phyloP scores from a whole-genome alignment of 2,329 filamentous ascomycete species.

The Dactylellina parvicollis region DNA sequence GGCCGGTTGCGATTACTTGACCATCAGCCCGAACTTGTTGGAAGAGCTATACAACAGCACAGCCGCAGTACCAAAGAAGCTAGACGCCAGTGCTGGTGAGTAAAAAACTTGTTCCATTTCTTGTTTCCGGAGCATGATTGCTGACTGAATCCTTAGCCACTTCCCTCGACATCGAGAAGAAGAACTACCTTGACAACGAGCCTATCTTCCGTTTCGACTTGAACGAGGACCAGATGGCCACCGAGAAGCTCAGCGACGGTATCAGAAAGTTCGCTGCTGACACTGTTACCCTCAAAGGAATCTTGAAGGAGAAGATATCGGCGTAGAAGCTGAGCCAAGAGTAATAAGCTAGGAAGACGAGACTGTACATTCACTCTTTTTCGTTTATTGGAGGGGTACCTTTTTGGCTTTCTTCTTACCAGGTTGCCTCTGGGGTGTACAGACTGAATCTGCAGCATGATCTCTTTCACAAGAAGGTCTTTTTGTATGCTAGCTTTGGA shows the following conservation, averaged over 20 bases:
- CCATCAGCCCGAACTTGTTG: conserved; percentile 95
- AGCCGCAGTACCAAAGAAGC: conserved; percentile 88
- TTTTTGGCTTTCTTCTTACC: not conserved
- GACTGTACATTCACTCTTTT: not conserved
- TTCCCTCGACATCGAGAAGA: conserved; percentile 82
- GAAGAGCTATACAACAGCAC: conserved; percentile 91
- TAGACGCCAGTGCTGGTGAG: conserved; percentile 72
- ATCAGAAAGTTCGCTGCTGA: conserved; percentile 99
- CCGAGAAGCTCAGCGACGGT: conserved; percentile 98
- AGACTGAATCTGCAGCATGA: not conserved
- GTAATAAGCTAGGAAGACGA: not conserved
- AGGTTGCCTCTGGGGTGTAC: not conserved
- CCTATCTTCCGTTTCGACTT: conserved; percentile 95
- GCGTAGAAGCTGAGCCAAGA: conserved; percentile 10
- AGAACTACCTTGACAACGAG: conserved; percentile 90
- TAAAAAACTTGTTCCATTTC: not conserved
- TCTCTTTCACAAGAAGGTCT: no score
- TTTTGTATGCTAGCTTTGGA: not conserved
- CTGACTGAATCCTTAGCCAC: conserved; percentile 60
- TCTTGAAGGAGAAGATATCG: conserved; percentile 85
- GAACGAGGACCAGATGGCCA: conserved; percentile 99
- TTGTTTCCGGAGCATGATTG: not conserved
- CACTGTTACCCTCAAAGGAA: conserved; percentile 89
- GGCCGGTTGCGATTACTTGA: conserved; percentile 97
- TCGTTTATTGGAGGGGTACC: not conserved